These are phyloP conservation scores for Naganishia albida DNA, from an alignment of 1,284 basidiomycete genomes.

Conservation along the genomic window DNA sequence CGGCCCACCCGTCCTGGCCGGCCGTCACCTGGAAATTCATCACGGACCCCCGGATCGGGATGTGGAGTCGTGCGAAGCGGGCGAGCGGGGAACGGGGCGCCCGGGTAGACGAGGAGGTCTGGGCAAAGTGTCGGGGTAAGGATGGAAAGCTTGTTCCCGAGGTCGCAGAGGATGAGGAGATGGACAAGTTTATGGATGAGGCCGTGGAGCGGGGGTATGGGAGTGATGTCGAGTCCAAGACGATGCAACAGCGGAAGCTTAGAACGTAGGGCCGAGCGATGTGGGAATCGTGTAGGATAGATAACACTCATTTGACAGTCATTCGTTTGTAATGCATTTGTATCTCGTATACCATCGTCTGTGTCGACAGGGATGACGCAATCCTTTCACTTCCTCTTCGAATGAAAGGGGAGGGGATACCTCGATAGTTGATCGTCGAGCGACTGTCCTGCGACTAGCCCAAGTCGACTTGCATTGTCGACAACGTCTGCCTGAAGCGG, in stretches of 20 bases:
- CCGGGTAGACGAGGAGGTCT: slow-evolving; percentile 45
- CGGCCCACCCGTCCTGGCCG: slow-evolving; percentile 87
- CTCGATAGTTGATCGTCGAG: too few species aligned
- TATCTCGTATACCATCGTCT: background rate
- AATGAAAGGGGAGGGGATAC: too few species aligned
- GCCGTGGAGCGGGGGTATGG: slow-evolving; percentile 44
- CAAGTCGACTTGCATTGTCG: too few species aligned
- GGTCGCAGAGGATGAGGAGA: slow-evolving; percentile 37
- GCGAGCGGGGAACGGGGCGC: slow-evolving; percentile 41
- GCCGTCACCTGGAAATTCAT: slow-evolving; percentile 95
- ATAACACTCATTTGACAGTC: background rate
- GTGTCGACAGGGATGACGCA: too few species aligned
- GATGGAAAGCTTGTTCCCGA: slow-evolving; percentile 30
- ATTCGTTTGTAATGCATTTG: background rate
- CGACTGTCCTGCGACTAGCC: too few species aligned
- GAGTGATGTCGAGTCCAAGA: slow-evolving; percentile 36
- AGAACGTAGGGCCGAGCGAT: background rate
- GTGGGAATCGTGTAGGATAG: too few species aligned
- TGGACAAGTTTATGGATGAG: slow-evolving; percentile 37
- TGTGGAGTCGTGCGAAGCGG: slow-evolving; percentile 59
- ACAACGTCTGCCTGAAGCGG: too few species aligned
- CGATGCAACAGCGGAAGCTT: background rate
- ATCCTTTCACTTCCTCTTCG: too few species aligned
- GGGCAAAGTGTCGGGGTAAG: slow-evolving; percentile 35
- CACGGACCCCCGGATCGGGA: slow-evolving; percentile 77